phyloP scores from a whole-genome alignment of 768 basidiomycete species.

The Collybia mongolica region DNA sequence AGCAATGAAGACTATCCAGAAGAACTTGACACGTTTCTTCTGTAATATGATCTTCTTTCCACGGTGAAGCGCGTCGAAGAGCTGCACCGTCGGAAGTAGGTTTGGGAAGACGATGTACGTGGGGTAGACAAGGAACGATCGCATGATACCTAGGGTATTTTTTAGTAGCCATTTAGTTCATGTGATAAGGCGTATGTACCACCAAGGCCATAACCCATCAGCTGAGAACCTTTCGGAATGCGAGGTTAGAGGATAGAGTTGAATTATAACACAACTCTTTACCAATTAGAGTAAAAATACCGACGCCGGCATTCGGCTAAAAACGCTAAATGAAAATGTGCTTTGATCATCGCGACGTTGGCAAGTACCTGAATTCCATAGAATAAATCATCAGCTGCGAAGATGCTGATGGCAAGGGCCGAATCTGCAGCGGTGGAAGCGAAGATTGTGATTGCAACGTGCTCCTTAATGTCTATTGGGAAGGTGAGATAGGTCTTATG shows the following conservation, averaged over 20 bases:
- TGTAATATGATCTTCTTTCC: conserved; percentile 39
- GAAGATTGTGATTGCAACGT: conserved; percentile 63
- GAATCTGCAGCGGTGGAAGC: conserved; percentile 58
- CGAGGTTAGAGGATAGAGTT: conserved; percentile 12
- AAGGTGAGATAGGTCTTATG: not conserved
- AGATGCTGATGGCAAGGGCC: conserved; percentile 57
- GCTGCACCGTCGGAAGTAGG: conserved; percentile 37
- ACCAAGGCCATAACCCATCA: conserved; percentile 9
- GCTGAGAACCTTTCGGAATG: conserved; percentile 2
- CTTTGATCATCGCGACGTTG: too few species aligned
- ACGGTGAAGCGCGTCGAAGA: conserved; percentile 32
- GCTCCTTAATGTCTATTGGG: conserved; percentile 47
- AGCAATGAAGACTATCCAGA: conserved; percentile 49
- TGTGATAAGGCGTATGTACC: not conserved
- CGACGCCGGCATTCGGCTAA: conserved; percentile 31
- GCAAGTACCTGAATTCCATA: conserved; percentile 30
- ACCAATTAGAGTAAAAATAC: conserved; percentile 14
- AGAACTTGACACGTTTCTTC: conserved; percentile 57
- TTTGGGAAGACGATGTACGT: conserved; percentile 42
- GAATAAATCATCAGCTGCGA: conserved; percentile 51
- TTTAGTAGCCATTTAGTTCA: not conserved
- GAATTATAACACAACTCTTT: not conserved
- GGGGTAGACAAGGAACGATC: conserved; percentile 49
- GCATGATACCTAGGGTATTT: conserved; percentile 21
- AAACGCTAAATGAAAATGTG: not conserved